These are phyloP conservation scores for Aspergillus egyptiacus DNA, from an alignment of 495 filamentous ascomycete species.

Conservation along the genomic window DNA sequence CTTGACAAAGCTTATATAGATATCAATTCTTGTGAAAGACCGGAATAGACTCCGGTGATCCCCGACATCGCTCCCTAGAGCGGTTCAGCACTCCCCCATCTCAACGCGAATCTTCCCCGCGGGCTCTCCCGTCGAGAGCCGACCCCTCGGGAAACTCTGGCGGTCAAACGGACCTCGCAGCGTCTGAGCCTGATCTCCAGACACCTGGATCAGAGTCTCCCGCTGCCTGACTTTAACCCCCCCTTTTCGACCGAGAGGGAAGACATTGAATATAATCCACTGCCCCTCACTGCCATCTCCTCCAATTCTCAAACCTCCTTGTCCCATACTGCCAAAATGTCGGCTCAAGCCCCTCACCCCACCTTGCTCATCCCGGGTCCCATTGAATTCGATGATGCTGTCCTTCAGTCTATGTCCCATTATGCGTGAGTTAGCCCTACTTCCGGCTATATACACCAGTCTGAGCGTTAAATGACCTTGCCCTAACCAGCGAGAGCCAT, in stretches of 20 bases:
- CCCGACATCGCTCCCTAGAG: slow-evolving; percentile 20
- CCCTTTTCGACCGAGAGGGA: slow-evolving; percentile 64
- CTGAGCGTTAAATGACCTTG: neutral
- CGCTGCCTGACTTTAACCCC: slow-evolving; percentile 57
- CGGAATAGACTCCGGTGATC: slow-evolving; percentile 27
- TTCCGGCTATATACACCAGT: neutral
- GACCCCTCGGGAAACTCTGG: slow-evolving; percentile 46
- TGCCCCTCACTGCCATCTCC: slow-evolving; percentile 16
- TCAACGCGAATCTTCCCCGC: slow-evolving; percentile 27
- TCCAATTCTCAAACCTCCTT: slow-evolving; percentile 5
- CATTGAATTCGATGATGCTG: slow-evolving; percentile 98
- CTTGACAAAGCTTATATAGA: neutral
- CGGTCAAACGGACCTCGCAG: slow-evolving; percentile 52
- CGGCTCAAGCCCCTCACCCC: slow-evolving; percentile 70
- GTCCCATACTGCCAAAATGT: slow-evolving; percentile 53
- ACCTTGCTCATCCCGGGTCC: slow-evolving; percentile 90
- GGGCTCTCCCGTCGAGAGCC: slow-evolving; percentile 30
- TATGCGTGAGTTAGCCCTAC: slow-evolving; percentile 61
- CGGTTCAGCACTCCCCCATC: slow-evolving; percentile 16
- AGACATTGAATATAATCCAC: slow-evolving; percentile 51
- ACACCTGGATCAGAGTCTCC: slow-evolving; percentile 62
- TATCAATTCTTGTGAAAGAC: slow-evolving; percentile 2
- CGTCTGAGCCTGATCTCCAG: slow-evolving; percentile 75
- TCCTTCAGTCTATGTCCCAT: slow-evolving; percentile 91
- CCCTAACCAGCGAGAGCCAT: slow-evolving; percentile 73